Conservation (phyloP, 169 alveolate species). For the Plasmodium adleri region DNA sequence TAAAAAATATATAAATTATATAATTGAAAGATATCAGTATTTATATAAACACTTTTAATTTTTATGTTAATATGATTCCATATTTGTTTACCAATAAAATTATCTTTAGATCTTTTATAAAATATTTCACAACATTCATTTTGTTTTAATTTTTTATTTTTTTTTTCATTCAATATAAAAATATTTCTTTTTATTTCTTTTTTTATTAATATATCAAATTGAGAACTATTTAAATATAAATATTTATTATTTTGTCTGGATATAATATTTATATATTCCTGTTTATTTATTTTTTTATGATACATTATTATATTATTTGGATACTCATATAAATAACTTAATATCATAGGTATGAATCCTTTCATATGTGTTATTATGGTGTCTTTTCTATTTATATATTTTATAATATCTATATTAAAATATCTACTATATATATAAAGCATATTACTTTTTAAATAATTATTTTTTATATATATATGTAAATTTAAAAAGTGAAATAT, state of each 20-base stretch:
- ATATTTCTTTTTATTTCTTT: slow-evolving; percentile 10
- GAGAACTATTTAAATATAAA: background rate
- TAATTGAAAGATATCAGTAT: slow-evolving; percentile 28
- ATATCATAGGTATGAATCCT: slow-evolving; percentile 9
- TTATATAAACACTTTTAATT: slow-evolving; percentile 15
- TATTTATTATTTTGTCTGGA: background rate
- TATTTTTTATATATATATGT: slow-evolving; percentile 17
- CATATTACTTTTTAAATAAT: slow-evolving; percentile 12
- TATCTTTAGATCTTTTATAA: slow-evolving; percentile 32
- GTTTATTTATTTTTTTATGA: slow-evolving; percentile 16
- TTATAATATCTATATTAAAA: slow-evolving; percentile 4
- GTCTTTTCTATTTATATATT: background rate
- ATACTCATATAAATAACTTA: slow-evolving; percentile 28
- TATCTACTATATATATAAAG: slow-evolving; percentile 16
- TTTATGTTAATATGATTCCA: slow-evolving; percentile 19
- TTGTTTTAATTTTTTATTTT: background rate
- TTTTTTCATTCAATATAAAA: background rate
- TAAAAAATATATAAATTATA: slow-evolving; percentile 42
- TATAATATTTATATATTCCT: slow-evolving; percentile 14
- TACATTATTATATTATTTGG: slow-evolving; percentile 32
- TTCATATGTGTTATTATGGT: slow-evolving; percentile 23
- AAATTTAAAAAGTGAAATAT: slow-evolving; percentile 9
- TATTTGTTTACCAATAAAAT: slow-evolving; percentile 14
- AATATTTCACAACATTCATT: slow-evolving; percentile 12
- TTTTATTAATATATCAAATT: slow-evolving; percentile 13